Conservation (phyloP, 2,329 filamentous ascomycete genomes). For the Blumeria hordei region DNA sequence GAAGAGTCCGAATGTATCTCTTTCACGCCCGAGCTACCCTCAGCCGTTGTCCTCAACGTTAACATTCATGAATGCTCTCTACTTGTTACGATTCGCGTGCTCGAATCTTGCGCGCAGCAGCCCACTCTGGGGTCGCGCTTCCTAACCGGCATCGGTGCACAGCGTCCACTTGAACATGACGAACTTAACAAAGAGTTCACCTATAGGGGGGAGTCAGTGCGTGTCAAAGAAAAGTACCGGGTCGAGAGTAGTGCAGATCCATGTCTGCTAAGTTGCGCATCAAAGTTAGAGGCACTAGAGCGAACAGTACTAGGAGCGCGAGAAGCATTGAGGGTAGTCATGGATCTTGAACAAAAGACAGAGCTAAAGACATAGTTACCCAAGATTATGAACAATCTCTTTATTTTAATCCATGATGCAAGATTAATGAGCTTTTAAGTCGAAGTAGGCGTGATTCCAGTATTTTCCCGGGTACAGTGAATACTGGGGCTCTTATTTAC, state of each 20-base stretch:
- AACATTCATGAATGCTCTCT: constrained; percentile 45
- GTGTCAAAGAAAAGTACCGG: constrained; percentile 69
- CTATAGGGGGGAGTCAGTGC: constrained; percentile 37
- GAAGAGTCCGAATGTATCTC: not conserved
- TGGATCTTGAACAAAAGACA: constrained; percentile 26
- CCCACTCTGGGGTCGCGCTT: constrained; percentile 39
- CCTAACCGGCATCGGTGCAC: constrained; percentile 42
- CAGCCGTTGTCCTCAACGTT: constrained; percentile 50
- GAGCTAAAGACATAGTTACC: not conserved
- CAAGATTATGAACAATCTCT: too few species aligned
- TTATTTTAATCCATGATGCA: too few species aligned
- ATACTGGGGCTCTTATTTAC: too few species aligned
- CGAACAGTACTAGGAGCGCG: constrained; percentile 47
- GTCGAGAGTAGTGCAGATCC: constrained; percentile 60
- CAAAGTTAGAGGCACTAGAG: constrained; percentile 59
- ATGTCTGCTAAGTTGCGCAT: constrained; percentile 56
- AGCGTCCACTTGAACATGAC: constrained; percentile 44
- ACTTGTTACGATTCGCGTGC: constrained; percentile 42
- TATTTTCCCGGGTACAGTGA: too few species aligned
- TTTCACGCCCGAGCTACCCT: constrained; percentile 37
- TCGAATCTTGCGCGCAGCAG: constrained; percentile 39
- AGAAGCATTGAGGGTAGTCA: constrained; percentile 50
- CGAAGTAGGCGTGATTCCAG: too few species aligned
- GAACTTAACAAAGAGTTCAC: constrained; percentile 58
- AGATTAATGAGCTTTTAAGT: too few species aligned